Conservation (phyloP, 2,329 filamentous ascomycete genomes). For the Penicillium sp. region DNA sequence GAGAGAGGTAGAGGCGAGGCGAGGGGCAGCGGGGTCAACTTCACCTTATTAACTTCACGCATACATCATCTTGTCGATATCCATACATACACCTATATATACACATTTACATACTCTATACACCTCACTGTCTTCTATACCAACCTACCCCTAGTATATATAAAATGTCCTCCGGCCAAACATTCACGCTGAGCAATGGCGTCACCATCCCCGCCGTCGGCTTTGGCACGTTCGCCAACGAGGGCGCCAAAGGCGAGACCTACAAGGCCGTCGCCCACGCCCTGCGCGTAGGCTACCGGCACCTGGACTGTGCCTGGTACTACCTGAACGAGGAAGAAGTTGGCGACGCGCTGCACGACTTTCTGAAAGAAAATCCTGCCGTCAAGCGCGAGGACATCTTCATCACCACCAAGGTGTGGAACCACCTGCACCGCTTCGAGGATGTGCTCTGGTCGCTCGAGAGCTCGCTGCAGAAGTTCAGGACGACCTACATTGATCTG, state of each 20-base stretch:
- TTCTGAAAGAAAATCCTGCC: slow-evolving; percentile 46
- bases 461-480: slow-evolving; percentile 61
- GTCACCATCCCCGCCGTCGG: slow-evolving; percentile 61
- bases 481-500: slow-evolving; percentile 67
- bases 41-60: background rate
- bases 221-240: slow-evolving; percentile 65
- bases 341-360: slow-evolving; percentile 51
- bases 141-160: background rate
- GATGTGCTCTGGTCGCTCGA: slow-evolving; percentile 52
- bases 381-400: slow-evolving; percentile 51
- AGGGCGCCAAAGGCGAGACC: slow-evolving; percentile 58
- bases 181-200: slow-evolving; percentile 54
- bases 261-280: slow-evolving; percentile 53
- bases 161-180: slow-evolving; percentile 52
- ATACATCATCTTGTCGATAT: background rate
- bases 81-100: background rate
- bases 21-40: background rate
- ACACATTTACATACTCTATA: background rate
- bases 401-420: slow-evolving; percentile 52
- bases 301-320: slow-evolving; percentile 55
- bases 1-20: background rate
- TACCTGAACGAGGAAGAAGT: slow-evolving; percentile 55
- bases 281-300: slow-evolving; percentile 50
- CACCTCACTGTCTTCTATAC: background rate
- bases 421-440: slow-evolving; percentile 48